These are phyloP conservation scores for Tuber calosporum DNA, from an alignment of 495 filamentous ascomycete species.

Conservation along the genomic window DNA sequence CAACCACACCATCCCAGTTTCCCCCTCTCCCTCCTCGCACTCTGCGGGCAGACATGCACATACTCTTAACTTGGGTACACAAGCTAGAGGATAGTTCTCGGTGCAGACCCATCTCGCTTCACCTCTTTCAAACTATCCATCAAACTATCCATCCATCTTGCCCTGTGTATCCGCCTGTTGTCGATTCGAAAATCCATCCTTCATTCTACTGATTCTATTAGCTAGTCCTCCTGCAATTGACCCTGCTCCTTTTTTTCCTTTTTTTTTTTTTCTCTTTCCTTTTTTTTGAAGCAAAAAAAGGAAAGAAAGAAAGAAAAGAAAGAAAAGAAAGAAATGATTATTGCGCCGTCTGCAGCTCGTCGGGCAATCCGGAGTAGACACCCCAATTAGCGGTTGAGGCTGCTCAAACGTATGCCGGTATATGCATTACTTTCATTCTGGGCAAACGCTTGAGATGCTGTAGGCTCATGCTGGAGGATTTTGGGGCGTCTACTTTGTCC, in stretches of 20 bases:
- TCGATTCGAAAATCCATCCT: background rate
- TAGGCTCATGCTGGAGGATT: background rate
- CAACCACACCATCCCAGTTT: background rate
- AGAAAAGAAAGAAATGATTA: background rate
- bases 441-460: background rate
- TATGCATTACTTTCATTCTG: background rate
- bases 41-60: background rate
- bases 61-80: background rate
- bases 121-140: background rate
- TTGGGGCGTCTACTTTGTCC: background rate
- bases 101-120: background rate
- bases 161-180: background rate
- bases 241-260: background rate
- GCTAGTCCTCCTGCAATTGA: background rate
- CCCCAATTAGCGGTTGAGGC: background rate
- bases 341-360: background rate
- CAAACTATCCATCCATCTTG: background rate
- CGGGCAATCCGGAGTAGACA: background rate
- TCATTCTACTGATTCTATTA: background rate
- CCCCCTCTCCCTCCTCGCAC: background rate
- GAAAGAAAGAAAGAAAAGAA: background rate
- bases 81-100: background rate
- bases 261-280: background rate
- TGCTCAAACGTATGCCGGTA: background rate
- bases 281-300: too few relatives aligned